Percentiles rank a stretch among this genome's conserved stretches.
These are phyloP conservation scores for Cadophora malorum DNA, from an alignment of 2,329 filamentous ascomycete genomes.

Conservation along the genomic window DNA sequence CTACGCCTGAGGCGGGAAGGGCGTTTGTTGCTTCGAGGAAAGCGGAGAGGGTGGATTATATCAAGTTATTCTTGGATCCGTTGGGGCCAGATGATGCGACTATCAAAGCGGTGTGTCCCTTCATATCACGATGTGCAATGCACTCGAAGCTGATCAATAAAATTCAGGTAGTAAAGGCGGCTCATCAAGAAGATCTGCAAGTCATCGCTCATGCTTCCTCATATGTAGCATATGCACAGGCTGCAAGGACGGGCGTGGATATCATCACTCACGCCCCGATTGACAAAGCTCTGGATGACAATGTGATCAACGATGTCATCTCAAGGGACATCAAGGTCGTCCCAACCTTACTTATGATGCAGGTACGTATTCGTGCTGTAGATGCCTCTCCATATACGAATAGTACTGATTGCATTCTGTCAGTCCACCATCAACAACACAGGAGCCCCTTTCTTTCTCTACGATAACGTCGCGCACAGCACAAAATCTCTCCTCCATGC, in stretches of 20 bases:
- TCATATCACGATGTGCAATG: background rate
- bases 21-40: constrained; percentile 8
- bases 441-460: constrained; percentile 1
- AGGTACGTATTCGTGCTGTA: background rate
- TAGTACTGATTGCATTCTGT: background rate
- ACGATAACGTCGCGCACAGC: background rate
- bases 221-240: background rate
- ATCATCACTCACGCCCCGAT: constrained; percentile 8
- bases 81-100: constrained; percentile 16
- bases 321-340: constrained; percentile 5
- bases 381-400: background rate
- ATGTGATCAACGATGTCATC: constrained; percentile 2
- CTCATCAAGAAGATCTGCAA: background rate
- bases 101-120: constrained; percentile 2
- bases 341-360: constrained; percentile 9
- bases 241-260: constrained; percentile 14
- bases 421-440: constrained; percentile 18
- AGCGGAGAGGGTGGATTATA: constrained; percentile 14
- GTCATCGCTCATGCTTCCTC: constrained; percentile 11
- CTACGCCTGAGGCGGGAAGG: background rate
- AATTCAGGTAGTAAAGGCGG: background rate
- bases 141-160: background rate
- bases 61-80: constrained; percentile 13
- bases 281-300: background rate
- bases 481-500: background rate